Evolutionary conservation across 2,329 filamentous ascomycete genomes (phyloP), one percentile per base, ranked within the genome.

Genomic region (Thermothelomyces thermophilus): DNA sequence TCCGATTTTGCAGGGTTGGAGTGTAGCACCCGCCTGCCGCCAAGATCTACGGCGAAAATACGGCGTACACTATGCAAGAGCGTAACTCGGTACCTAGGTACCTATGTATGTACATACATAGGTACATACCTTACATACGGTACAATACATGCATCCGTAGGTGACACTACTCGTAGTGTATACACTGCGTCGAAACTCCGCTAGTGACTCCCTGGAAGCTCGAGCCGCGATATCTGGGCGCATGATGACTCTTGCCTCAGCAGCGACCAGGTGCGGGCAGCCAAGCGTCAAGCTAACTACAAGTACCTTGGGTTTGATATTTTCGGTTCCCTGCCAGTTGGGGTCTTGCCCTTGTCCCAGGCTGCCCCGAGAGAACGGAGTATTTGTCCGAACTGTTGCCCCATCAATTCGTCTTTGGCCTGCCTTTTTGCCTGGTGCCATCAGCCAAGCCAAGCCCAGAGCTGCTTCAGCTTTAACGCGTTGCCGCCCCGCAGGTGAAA

Each of bases 1-100:
- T 19, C 17, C 10, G 28, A 41, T 16, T 6, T 14, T 33, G 45
- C 41, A 50, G 43, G 53, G 46, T 33, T 45, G 6, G 14, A 50
- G 42, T 30, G 50, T 50, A 20, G 42, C 52, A 57, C 44, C 50
- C 45, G 53, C 48, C 53, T 47, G 50, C 51, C 33, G 56, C 56
- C 56, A 58, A 58, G 56, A 48, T 48, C 8, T 39, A 36, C 34
- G 45, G 51, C 44, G 52, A 52, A 54, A 55, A 58, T 39, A 36
- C 34, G 45, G 51, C 44, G 52, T 51, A 54, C 53, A 58, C 43
- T 44, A 53, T 56, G 52, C 47, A 47, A 48, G 34, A 43, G 45
- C 9, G 9, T n/a, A n/a, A n/a, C n/a, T n/a, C n/a, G n/a, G n/a
- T n/a, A n/a, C n/a, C n/a, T n/a, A n/a, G n/a, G n/a, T n/a, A n/a